A percentile compares a stretch with the other conserved stretches of the same genome.
Evolutionary conservation across 768 basidiomycete genomes (phyloP).

Genomic region (Boletellus ananas): DNA sequence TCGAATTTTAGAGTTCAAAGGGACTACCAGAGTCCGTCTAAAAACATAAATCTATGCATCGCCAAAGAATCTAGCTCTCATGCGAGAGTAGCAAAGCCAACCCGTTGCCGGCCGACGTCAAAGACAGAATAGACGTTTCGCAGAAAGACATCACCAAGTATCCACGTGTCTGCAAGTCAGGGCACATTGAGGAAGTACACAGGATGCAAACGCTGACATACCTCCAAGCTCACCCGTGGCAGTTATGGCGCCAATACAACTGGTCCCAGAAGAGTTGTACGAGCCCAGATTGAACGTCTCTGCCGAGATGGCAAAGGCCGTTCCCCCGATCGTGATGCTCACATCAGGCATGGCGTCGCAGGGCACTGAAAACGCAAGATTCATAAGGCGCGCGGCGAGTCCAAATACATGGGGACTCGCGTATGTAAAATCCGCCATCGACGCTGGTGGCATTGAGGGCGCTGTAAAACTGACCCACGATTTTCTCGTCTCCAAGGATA

Average conservation of each 20-base stretch:
- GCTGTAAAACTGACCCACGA: constrained; percentile 31
- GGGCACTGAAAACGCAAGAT: constrained; percentile 15
- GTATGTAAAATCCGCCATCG: constrained; percentile 37
- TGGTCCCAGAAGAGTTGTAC: constrained; percentile 4
- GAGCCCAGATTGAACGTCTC: constrained; percentile 37
- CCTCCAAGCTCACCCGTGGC: constrained; percentile 16
- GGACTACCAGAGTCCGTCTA: constrained; percentile 2
- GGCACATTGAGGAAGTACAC: not conserved
- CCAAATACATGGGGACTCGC: constrained; percentile 1
- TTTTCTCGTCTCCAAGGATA: constrained; percentile 39
- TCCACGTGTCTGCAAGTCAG: constrained; percentile 25
- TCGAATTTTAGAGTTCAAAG: not conserved
- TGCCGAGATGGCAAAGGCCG: constrained; percentile 28
- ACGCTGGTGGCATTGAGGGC: constrained; percentile 28
- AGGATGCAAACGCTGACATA: constrained; percentile 1
- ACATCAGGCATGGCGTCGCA: constrained; percentile 24
- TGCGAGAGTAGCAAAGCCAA: constrained; percentile 39
- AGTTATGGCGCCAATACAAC: constrained; percentile 21
- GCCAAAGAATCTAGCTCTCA: constrained; percentile 5
- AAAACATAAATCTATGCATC: not conserved
- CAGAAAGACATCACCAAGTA: constrained; percentile 40
- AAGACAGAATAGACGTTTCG: constrained; percentile 46
- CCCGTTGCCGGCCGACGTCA: constrained; percentile 35
- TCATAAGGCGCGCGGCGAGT: constrained; percentile 1
- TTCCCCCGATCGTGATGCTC: constrained; percentile 35